Percentiles rank a stretch among this genome's conserved stretches.
These are phyloP conservation scores for Didymella sp. DNA, from an alignment of 2,329 filamentous ascomycete genomes.

Conservation along the genomic window DNA sequence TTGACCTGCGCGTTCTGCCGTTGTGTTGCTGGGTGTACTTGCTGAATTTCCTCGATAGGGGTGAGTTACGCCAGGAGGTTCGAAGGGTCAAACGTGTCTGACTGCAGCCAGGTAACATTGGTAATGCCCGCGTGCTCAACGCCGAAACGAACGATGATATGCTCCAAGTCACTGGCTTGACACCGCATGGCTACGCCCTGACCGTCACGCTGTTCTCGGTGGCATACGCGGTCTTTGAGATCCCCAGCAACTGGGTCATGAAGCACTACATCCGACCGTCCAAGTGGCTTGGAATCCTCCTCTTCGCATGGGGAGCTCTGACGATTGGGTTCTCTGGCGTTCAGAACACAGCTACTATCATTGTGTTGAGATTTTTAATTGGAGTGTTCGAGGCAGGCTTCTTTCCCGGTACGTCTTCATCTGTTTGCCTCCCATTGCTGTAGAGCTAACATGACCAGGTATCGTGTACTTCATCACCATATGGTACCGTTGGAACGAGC, in stretches of 20 bases:
- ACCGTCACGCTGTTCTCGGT: constrained; percentile 42
- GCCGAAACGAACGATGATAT: constrained; percentile 66
- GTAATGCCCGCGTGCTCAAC: constrained; percentile 65
- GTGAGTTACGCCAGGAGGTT: not conserved
- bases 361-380: constrained; percentile 53
- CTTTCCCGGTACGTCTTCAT: constrained; percentile 29
- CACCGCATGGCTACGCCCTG: constrained; percentile 60
- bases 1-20: constrained; percentile 67
- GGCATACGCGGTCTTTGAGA: constrained; percentile 51
- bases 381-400: constrained; percentile 38
- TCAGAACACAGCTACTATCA: constrained; percentile 51
- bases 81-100: not conserved
- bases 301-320: constrained; percentile 53
- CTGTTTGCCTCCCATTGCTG: not conserved
- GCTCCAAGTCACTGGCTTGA: constrained; percentile 67
- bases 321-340: constrained; percentile 56
- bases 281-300: constrained; percentile 52
- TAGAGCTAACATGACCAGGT: not conserved
- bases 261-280: constrained; percentile 60
- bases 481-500: constrained; percentile 64
- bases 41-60: constrained; percentile 65
- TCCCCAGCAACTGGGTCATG: constrained; percentile 66
- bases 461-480: constrained; percentile 62
- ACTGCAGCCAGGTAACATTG: constrained; percentile 65
- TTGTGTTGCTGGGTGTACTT: constrained; percentile 70